Evolutionary conservation across 73 alveolate genomes (phyloP), one percentile per base, ranked within the genome.

Genomic region (Paramecium sexaurelia): DNA sequence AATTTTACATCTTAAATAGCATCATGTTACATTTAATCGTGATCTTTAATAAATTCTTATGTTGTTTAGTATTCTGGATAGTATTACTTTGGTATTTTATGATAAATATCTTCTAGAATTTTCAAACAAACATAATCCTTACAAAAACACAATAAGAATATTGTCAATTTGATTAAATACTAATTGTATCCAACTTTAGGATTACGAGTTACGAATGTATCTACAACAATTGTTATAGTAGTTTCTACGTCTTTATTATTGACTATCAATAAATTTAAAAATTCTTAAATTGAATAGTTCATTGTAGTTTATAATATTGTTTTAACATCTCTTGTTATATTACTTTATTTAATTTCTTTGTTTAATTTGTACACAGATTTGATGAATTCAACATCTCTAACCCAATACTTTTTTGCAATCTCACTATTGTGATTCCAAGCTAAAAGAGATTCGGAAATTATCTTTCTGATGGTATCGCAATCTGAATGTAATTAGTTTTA

Each of bases 371-470:
- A 71, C 43, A 20, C 26, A 3, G 22, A 33, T 71, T 19, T 71
- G 22, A 40, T 40, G 15, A 37, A 32, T 37, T 71, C 86, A 32
- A 71, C 43, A 71, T 71, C 86, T 71, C 35, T 71, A n/a, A 71
- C 86, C 86, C 86, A 71, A 61, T 29, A 61, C 7, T 4, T 71
- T 33, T 71, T 71, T 6, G 86, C 86, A 9, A 71, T 71, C 10
- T 35, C 33, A 71, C 86, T 71, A 71, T 71, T 71, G 17, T 71
- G 86, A 71, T 71, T 71, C 86, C 86, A 71, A 15, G 86, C 55
- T 11, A 32, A 19, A 19, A 71, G 55, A 7, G 55, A 35, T 33
- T 71, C 86, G 4, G 55, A 71, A 8, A 71, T 71, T n/a, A 40
- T 71, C 43, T 71, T 71, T 37, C 61, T 71, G 4, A 71, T 71